Evolutionary conservation across 768 basidiomycete genomes (phyloP), one percentile per base, ranked within the genome.

Genomic region (Tylopilus sp.): DNA sequence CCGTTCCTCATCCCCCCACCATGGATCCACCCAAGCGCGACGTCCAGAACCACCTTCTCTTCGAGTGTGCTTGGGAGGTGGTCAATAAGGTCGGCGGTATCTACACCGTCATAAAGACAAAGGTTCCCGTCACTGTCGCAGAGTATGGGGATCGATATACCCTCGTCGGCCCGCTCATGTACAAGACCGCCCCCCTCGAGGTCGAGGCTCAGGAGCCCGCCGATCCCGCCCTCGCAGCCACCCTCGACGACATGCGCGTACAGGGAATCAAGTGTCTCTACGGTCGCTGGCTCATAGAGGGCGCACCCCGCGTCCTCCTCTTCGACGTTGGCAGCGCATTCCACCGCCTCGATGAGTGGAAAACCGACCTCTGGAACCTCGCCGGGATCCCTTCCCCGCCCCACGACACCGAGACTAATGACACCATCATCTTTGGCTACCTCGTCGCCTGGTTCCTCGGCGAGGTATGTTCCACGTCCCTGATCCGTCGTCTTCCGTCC

Each of bases 371-470:
- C 20, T 99, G 97, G 97, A 97, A 94, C 70, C 72, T 99, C 44
- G 95, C 97, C 10, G 97, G 95, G 42, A 99, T 99, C 53, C 97
- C 97, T 6, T 90, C 90, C 40, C 97, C 97, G 17, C 91, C 94
- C 2, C 91, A 91, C 61, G 95, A 99, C 70, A 86, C 89, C 65
- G 95, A 99, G 71, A 99, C 97, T 21, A 99, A 99, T 77, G 95
- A 99, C 66, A 88, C 95, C 21, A 94, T 99, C 68, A 77, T 98
- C 48, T 95, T 98, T 72, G 95, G 95, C 13, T 99, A 99, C 70
- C 84, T 99, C 56, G 90, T 95, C 47, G 94, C 95, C 6, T 99
- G 97, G 95, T 98, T 99, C 78, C 79, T 99, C n/a, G 95, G 95
- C 61, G 95, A 99, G 76, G 93, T 92, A 52, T 56, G 86, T 72